These are phyloP conservation scores for Populus pruinosa DNA, from an alignment of 345 rosid genomes.

Conservation along the genomic window DNA sequence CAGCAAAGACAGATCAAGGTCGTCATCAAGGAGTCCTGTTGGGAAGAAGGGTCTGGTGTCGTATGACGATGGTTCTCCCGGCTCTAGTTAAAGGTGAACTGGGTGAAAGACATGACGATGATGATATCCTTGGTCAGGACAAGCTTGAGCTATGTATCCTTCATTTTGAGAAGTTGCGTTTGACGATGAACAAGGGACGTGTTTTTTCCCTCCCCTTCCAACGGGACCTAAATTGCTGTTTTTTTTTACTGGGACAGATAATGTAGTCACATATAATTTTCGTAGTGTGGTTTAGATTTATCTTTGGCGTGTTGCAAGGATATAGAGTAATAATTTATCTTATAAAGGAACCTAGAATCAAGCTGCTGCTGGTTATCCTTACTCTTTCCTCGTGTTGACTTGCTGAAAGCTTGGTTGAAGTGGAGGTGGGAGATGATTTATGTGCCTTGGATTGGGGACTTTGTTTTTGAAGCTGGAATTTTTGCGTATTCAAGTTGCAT, in stretches of 20 bases:
- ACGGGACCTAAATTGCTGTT: not conserved
- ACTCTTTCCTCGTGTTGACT: not conserved
- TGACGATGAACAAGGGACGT: not conserved
- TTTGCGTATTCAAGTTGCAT: not conserved
- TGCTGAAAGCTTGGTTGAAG: not conserved
- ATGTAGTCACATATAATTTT: constrained; percentile 1
- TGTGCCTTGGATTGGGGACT: not conserved
- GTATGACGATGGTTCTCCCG: constrained; percentile 70
- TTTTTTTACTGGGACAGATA: not conserved
- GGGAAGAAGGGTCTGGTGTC: constrained; percentile 66
- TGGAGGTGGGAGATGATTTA: not conserved
- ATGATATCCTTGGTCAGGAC: not conserved
- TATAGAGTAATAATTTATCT: not conserved
- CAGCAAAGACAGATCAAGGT: constrained; percentile 53
- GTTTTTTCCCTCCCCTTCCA: not conserved
- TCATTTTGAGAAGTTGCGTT: not conserved
- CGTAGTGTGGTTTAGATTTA: not conserved
- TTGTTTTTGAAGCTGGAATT: not conserved
- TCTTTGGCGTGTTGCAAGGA: constrained; percentile 7
- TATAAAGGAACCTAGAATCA: not conserved
- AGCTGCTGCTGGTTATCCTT: not conserved
- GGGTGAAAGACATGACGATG: not conserved
- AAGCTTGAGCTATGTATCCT: not conserved
- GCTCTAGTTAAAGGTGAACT: constrained; percentile 32
- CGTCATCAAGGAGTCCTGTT: constrained; percentile 58